A percentile compares a stretch with the other conserved stretches of the same genome.
Evolutionary conservation across 305 asterid genomes (phyloP).

Genomic region (Plantago coronopus): DNA sequence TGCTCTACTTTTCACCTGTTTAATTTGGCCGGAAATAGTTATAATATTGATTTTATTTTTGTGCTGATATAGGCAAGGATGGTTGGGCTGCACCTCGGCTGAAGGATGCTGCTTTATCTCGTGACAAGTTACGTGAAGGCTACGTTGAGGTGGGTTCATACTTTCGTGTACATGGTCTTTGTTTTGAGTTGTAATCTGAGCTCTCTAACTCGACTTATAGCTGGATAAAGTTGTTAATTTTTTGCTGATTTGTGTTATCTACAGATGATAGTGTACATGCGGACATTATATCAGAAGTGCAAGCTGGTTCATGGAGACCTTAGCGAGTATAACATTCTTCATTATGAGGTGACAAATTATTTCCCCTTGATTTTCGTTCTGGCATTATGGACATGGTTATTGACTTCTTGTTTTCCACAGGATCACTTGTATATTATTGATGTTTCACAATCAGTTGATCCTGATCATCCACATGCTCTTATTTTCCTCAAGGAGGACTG

Average conservation of each 20-base stretch:
- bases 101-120: conserved; percentile 88
- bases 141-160: conserved; percentile 65
- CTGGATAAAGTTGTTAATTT: background rate
- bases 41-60: conserved; percentile 9
- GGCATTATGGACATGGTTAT: background rate
- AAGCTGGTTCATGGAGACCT: conserved; percentile 96
- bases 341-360: conserved; percentile 54
- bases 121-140: conserved; percentile 79
- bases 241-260: conserved; percentile 2
- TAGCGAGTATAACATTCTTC: conserved; percentile 88
- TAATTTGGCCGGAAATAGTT: background rate
- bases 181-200: conserved; percentile 6
- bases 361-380: conserved; percentile 1
- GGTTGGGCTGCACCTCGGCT: conserved; percentile 99
- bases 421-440: conserved; percentile 89
- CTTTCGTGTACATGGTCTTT: conserved; percentile 12
- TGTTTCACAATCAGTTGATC: conserved; percentile 94
- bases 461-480: conserved; percentile 92
- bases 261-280: conserved; percentile 74
- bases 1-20: background rate
- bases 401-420: conserved; percentile 35
- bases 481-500: conserved; percentile 89
- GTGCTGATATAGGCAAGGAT: conserved; percentile 49
- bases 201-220: background rate
- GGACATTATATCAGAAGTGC: conserved; percentile 87